A percentile compares a stretch with the other conserved stretches of the same genome.
Conservation (phyloP, 495 filamentous ascomycete genomes). For the Delitschia confertaspora region DNA sequence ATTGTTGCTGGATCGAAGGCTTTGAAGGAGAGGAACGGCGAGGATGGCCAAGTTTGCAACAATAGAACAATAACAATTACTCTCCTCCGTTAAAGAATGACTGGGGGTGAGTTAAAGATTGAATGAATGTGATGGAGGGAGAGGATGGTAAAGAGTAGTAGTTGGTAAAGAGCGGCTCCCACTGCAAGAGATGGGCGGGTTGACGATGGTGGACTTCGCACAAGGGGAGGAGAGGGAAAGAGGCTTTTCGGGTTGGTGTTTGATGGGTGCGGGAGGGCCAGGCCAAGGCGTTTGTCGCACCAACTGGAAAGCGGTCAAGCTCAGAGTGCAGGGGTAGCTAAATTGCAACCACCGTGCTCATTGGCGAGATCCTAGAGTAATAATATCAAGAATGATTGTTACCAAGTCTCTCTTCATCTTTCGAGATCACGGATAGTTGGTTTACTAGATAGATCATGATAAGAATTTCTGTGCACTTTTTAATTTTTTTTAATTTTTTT, state of each 20-base stretch:
- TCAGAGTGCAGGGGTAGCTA: not conserved
- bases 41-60: conserved; percentile 3
- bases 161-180: conserved; percentile 26
- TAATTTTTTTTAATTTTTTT: too few relatives aligned
- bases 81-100: conserved; percentile 25
- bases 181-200: not conserved
- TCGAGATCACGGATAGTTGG: too few relatives aligned
- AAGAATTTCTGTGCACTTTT: too few relatives aligned
- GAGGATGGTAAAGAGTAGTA: not conserved
- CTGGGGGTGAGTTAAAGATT: conserved; percentile 16
- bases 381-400: too few relatives aligned
- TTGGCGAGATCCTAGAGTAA: too few relatives aligned
- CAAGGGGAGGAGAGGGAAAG: conserved; percentile 21
- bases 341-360: conserved; percentile 2
- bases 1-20: conserved; percentile 2
- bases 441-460: too few relatives aligned
- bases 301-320: conserved; percentile 1
- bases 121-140: conserved; percentile 1
- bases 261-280: not conserved
- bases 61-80: conserved; percentile 17
- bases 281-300: conserved; percentile 8
- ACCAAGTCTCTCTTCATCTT: too few relatives aligned
- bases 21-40: conserved; percentile 18
- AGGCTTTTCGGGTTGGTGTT: conserved; percentile 10
- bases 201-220: conserved; percentile 1